Evolutionary conservation across 1,284 basidiomycete species (phyloP), one percentile per base, ranked within the genome.

Genomic region (Boletus semigastroideus): DNA sequence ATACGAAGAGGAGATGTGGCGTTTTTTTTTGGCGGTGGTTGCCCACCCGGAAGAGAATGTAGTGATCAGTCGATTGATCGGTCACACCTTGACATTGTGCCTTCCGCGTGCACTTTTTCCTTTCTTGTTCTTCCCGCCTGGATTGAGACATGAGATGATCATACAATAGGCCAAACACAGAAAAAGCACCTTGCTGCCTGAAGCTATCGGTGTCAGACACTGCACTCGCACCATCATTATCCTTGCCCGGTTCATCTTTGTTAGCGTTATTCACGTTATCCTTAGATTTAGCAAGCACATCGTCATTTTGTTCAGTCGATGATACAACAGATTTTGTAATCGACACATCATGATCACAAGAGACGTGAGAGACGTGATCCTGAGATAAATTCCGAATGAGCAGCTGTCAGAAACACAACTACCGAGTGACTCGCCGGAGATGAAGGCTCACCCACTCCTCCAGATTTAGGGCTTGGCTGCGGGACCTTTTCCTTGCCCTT

Each of bases 371-470:
- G 28, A 36, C 14, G 0, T 30, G 55, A 54, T 7, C 57, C 68
- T 71, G 49, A 55, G n/a, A 37, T 43, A 13, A 33, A 51, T 58
- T 51, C 40, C 47, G 51, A 53, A 70, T 70, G 63, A 67, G 69
- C 51, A 49, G 16, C 33, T 47, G 67, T 71, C 46, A 67, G 69
- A 68, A 25, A 66, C 42, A 53, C 27, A 51, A 40, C 37, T 42
- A 41, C 46, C 33, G 19, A 49, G 36, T 11, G 14, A 67, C 64
- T 68, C 53, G 67, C 67, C 66, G 46, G 51, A 53, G 60, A 56
- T 37, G 49, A 69, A 64, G 52, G 67, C 69, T 71, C 58, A 71
- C 69, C 65, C 64, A 2, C 42, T 64, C 58, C 58, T 46, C 56
- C 52, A 38, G 43, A n/a, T 34, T 33, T 39, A 6, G 51, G 5